Percentiles rank a stretch among this genome's conserved stretches.
phyloP scores from a whole-genome alignment of 345 rosid genomes.

The Cardamine chenopodiifolia region DNA sequence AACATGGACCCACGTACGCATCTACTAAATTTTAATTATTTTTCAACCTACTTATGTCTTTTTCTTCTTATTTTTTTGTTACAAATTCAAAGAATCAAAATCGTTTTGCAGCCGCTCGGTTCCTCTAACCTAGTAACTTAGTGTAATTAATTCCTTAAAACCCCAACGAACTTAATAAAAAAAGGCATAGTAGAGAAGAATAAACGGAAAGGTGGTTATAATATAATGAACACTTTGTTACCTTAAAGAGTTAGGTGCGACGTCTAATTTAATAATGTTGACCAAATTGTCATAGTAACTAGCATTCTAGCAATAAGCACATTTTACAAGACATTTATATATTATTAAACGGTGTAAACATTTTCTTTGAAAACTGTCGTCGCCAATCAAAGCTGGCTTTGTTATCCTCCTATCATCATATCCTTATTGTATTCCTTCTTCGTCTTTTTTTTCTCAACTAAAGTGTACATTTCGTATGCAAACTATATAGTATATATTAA shows the following conservation, averaged over 20 bases:
- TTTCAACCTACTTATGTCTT: not conserved
- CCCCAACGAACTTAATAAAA: slow-evolving; percentile 1
- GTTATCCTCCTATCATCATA: slow-evolving; percentile 31
- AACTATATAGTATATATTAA: not conserved
- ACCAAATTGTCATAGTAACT: slow-evolving; percentile 20
- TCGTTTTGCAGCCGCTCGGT: slow-evolving; percentile 31
- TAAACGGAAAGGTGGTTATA: slow-evolving; percentile 31
- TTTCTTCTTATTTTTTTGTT: not conserved
- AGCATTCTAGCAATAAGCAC: slow-evolving; percentile 32
- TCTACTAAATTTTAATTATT: not conserved
- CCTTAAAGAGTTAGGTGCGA: slow-evolving; percentile 44
- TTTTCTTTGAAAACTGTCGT: slow-evolving; percentile 1
- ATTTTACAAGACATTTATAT: slow-evolving; percentile 5
- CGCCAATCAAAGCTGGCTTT: slow-evolving; percentile 41
- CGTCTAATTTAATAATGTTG: slow-evolving; percentile 42
- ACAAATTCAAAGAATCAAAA: slow-evolving; percentile 24
- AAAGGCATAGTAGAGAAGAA: slow-evolving; percentile 24
- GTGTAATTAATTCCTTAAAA: slow-evolving; percentile 6
- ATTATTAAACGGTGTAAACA: slow-evolving; percentile 15
- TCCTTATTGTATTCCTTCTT: not conserved
- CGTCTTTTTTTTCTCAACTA: slow-evolving; percentile 27
- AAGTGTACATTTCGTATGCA: slow-evolving; percentile 27
- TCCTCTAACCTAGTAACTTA: not conserved
- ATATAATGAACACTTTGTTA: slow-evolving; percentile 27
- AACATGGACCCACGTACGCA: slow-evolving; percentile 30